phyloP scores from a whole-genome alignment of 2,329 filamentous ascomycete species.

The Coniochaeta hoffmannii region DNA sequence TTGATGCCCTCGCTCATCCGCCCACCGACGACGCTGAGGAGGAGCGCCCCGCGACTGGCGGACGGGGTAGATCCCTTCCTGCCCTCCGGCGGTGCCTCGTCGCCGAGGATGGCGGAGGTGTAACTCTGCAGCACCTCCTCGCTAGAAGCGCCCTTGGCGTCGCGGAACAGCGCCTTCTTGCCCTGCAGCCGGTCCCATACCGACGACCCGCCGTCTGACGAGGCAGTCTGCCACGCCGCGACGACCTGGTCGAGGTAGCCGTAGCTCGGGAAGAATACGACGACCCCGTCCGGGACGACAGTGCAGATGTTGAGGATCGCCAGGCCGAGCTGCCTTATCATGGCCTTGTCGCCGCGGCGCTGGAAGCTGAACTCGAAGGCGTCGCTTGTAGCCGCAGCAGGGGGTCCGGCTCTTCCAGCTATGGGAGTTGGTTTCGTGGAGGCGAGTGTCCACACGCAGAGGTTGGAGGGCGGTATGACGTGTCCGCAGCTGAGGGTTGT shows the following conservation, averaged over 20 bases:
- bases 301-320: slow-evolving; percentile 65
- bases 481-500: slow-evolving; percentile 87
- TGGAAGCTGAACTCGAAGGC: slow-evolving; percentile 85
- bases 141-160: slow-evolving; percentile 45
- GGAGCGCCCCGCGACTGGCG: slow-evolving; percentile 54
- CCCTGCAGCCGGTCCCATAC: slow-evolving; percentile 52
- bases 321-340: slow-evolving; percentile 67
- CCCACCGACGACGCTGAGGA: slow-evolving; percentile 87
- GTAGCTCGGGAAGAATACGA: slow-evolving; percentile 95
- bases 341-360: slow-evolving; percentile 59
- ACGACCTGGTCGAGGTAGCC: slow-evolving; percentile 75
- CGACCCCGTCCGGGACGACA: slow-evolving; percentile 77
- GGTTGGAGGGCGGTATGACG: slow-evolving; percentile 76
- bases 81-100: slow-evolving; percentile 14
- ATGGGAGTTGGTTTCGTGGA: slow-evolving; percentile 25
- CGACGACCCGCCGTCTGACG: slow-evolving; percentile 25
- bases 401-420: slow-evolving; percentile 12
- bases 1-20: slow-evolving; percentile 98
- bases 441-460: slow-evolving; percentile 69
- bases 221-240: slow-evolving; percentile 45
- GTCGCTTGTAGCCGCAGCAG: slow-evolving; percentile 17
- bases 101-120: slow-evolving; percentile 54
- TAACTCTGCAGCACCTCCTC: slow-evolving; percentile 73
- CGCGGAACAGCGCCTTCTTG: slow-evolving; percentile 57
- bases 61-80: too few relatives aligned